These are phyloP conservation scores for Tricharina praecox DNA, from an alignment of 495 filamentous ascomycete species.

Conservation along the genomic window DNA sequence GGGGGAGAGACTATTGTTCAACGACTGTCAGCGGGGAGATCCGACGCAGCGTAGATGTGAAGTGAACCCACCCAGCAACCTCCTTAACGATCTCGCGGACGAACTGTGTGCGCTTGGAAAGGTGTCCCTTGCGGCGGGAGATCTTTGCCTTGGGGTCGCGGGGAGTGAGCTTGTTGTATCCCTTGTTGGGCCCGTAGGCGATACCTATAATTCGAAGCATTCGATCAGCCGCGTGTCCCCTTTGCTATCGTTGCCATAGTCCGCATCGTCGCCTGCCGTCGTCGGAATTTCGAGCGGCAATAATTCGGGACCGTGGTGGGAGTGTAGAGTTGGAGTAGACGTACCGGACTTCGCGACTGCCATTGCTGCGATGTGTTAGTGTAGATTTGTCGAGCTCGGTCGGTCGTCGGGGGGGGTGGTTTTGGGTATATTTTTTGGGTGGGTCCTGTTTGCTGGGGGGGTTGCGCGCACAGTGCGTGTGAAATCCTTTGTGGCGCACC, in stretches of 20 bases:
- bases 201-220: slow-evolving; percentile 36
- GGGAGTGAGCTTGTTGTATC: slow-evolving; percentile 76
- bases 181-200: slow-evolving; percentile 68
- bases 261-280: background rate
- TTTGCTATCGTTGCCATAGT: background rate
- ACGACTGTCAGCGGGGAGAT: no score
- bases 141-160: slow-evolving; percentile 71
- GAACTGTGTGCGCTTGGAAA: slow-evolving; percentile 84
- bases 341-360: slow-evolving; percentile 11
- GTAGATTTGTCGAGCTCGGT: no score
- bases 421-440: no score
- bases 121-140: slow-evolving; percentile 75
- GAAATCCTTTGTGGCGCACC: no score
- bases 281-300: background rate
- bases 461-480: no score
- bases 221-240: background rate
- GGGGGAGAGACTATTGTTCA: slow-evolving; percentile 50
- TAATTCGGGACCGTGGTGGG: background rate
- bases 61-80: slow-evolving; percentile 60
- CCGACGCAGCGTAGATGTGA: no score
- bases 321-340: background rate
- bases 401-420: no score
- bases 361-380: slow-evolving; percentile 11
- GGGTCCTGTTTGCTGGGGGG: no score
- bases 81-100: slow-evolving; percentile 91